Evolutionary conservation across 2,329 filamentous ascomycete species (phyloP), one percentile per base, ranked within the genome.

Genomic region (Thermoascus crustaceus): DNA sequence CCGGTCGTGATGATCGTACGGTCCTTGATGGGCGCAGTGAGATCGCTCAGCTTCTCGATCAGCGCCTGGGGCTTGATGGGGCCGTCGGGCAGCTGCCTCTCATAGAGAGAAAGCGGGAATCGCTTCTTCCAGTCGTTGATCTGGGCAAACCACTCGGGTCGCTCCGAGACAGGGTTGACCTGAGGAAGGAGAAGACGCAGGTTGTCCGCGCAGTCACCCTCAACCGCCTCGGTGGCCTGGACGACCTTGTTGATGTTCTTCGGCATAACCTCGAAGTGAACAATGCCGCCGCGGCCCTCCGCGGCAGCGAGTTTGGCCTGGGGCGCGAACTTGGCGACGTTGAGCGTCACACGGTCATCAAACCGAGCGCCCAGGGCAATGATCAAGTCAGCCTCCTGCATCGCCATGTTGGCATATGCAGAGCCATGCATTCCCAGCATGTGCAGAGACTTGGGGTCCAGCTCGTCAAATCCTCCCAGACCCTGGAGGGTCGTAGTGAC

Each of bases 191-290:
- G 78, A 19, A 75, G 66, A 34, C 71, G 71, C 21, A 96, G 69
- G 62, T 94, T 96, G 11, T 79, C 68, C 2, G 80, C 79, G 19
- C 94, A 85, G 55, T 96, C 89, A 40, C 91, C 91, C 66, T 94
- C 89, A 11, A 96, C 81, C 30, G 91, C 89, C 67, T 95, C 87
- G 26, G 85, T 95, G 5, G 89, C 88, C 66, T 96, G 86, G 9
- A 98, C 83, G 26, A 96, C 88, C 75, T 96, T 98, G 78, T 96
- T 96, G 69, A 96, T 96, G 71, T 98, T 96, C 80, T 98, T 98
- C 52, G 91, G 89, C 82, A 96, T 83, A 53, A 98, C 89, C 60
- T 96, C 89, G 54, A 96, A 96, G 64, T 98, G 89, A 10, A 96
- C 76, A 52, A 98, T 96, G 54, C 91, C 91, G 52, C 91, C 91